These are phyloP conservation scores for Trypanosoma caninum DNA, from an alignment of 208 protist species.

Conservation along the genomic window DNA sequence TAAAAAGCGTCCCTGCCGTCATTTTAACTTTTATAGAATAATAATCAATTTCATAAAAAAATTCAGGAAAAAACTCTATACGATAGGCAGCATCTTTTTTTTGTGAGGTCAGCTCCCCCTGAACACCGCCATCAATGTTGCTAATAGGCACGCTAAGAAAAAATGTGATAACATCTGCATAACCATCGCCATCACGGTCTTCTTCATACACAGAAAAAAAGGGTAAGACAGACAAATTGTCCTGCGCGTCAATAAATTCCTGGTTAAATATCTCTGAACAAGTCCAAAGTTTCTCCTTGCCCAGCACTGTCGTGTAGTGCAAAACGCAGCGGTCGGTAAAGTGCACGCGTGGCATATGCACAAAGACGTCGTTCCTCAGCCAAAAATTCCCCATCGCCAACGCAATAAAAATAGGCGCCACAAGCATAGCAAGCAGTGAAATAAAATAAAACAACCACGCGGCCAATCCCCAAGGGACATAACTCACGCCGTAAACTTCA, in stretches of 20 bases:
- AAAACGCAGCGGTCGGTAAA: conserved; percentile 66
- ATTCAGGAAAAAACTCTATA: conserved; percentile 71
- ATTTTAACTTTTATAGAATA: conserved; percentile 48
- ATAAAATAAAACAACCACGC: conserved; percentile 63
- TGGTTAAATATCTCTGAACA: conserved; percentile 64
- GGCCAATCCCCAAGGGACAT: conserved; percentile 46
- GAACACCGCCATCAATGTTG: conserved; percentile 12
- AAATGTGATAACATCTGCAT: conserved; percentile 41
- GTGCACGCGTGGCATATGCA: conserved; percentile 35
- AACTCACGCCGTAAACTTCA: conserved; percentile 72
- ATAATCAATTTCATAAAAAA: conserved; percentile 56
- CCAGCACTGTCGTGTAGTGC: conserved; percentile 48
- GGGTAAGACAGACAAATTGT: conserved; percentile 33
- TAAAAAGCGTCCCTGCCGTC: conserved; percentile 65
- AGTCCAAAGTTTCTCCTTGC: conserved; percentile 73
- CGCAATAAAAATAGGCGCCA: conserved; percentile 57
- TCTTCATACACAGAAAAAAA: conserved; percentile 60
- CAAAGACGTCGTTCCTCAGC: conserved; percentile 51
- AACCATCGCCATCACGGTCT: conserved; percentile 38
- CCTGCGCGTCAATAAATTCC: conserved; percentile 31
- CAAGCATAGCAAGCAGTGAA: conserved; percentile 50
- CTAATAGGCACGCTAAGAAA: conserved; percentile 57
- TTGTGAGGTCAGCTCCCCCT: conserved; percentile 13
- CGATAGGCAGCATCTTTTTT: conserved; percentile 42
- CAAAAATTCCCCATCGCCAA: conserved; percentile 78